Base-by-base conservation (phyloP, 768 basidiomycete species). In the Lactifluus piperatus region DNA sequence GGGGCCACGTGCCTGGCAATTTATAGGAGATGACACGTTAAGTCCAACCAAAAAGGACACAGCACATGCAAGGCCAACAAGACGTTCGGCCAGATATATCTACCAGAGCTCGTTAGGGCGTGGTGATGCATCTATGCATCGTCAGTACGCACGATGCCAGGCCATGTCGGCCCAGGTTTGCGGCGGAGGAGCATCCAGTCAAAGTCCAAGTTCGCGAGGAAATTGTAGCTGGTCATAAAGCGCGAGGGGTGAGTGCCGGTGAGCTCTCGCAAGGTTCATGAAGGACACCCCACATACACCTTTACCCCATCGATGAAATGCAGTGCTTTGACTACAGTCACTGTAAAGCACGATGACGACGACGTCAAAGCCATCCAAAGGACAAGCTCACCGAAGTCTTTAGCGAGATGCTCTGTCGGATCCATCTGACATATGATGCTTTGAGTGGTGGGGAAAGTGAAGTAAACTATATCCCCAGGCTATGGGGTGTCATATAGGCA, bases 231-330 rank as follows among this genome's bases (percentile, higher is more conserved):
- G 16, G 20, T 27, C 18, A 7, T 5, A 46, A 26, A 18, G 11
- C 26, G 18, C 14, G 4, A 27, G 26, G 24, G 32, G 43, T 34
- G 43, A 39, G 34, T n/a, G n/a, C n/a, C n/a, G n/a, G n/a, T 20
- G 43, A 37, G 10, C 18, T 4, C 8, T 29, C 13, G 5, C 22
- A 24, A 6, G 8, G 48, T 4, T 18, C 30, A 34, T 5, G 18
- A 45, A 16, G 34, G 27, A 34, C 22, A 10, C 3, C 7, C 6
- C 4, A 54, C 58, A 8, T 58, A 58, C 58, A 54, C 52, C 16
- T 58, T 58, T 36, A 54, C 29, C 1, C 58, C 58, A 27, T 58
- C 58, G 16, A 54, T 48, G 22, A 58, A 58, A 34, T 58, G 58
- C 11, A 54, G 36, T 20, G 48, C 18, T 51, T 58, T 58, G 26